Evolutionary conservation across 2,329 filamentous ascomycete species (phyloP), one percentile per base, ranked within the genome.

Genomic region (Colletotrichum camelliae): DNA sequence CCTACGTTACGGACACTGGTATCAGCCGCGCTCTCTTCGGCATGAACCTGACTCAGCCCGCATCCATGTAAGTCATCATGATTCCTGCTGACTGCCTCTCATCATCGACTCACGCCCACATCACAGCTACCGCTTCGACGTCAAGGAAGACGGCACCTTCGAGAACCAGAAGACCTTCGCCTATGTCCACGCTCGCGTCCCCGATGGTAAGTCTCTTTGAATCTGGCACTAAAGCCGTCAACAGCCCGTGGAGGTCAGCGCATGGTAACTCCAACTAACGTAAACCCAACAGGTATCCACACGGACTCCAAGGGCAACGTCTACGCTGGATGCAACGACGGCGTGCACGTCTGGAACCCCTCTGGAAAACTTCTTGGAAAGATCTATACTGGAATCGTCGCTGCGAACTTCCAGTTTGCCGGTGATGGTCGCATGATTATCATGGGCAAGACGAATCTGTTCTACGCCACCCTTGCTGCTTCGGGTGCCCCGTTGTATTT

Each of bases 1-100:
- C 88, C 3, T 93, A 93, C 73, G 82, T 93, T 5, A 88, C 90
- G 10, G 91, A 93, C 78, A 91, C 89, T 0, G 91, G 91, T 3
- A 84, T 86, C n/a, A 83, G 83, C 9, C 84, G 83, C n/a, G 86
- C 81, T 0, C 84, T 87, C n/a, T 85, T 82, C 67, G 88, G 88
- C 15, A 78, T 79, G 35, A 86, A 88, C 39, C 79, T 82, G 2
- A 84, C 85, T 0, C 79, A 83, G 8, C 87, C 88, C 0, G 81
- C 89, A 3, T 87, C 86, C 18, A 86, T 91, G 88, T 90, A 80
- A 80, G 88, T 77, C 4, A 10, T 18, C 5, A 13, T n/a, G 5
- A 35, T 2, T n/a, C 16, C 8, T 9, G 12, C 21, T 16, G 10
- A 8, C 8, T 7, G 4, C 48, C 15, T 39, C 33, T 31, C 3